Evolutionary conservation across 2,329 filamentous ascomycete genomes (phyloP), one percentile per base, ranked within the genome.

Genomic region (Penicillium rolfsii): DNA sequence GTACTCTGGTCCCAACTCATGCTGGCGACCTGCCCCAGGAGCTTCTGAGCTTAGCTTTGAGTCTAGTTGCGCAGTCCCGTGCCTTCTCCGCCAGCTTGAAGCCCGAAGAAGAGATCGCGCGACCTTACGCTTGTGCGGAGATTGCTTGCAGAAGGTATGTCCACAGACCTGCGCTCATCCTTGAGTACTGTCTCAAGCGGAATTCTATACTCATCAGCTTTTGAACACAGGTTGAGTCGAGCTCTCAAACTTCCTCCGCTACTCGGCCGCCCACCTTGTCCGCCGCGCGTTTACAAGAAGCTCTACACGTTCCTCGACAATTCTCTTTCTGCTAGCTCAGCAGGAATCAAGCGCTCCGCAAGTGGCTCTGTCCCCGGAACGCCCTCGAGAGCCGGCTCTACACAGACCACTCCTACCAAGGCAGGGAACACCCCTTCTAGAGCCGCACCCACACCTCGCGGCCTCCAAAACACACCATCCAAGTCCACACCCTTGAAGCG

Each of bases 81-180:
- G 87, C 88, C 71, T 88, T 87, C 70, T 91, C 91, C 53, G 88
- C 87, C 71, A 89, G 85, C 16, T 82, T 97, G 56, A 96, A 93
- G 73, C 84, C 88, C 3, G 91, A 96, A 58, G 93, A 97, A 75
- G 93, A 97, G 75, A 87, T 95, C 65, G 91, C 89, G n/a, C 85
- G 93, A 22, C 84, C 86, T 4, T 95, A 95, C 75, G 90, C 89
- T 4, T 97, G 93, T 74, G 90, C 91, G 14, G 89, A 97, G 76
- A 85, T 99, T 62, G 95, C 95, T 22, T 98, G 93, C 73, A 91
- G 94, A 69, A 86, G 91, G 90, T 91, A 78, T 48, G 68, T 52
- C 24, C 12, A 14, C 33, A 5, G 16, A 7, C 35, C 9, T 30
- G 26, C 6, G 28, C 24, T 11, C 9, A 16, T 22, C 14, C 6